Evolutionary conservation across 2,329 filamentous ascomycete species (phyloP), one percentile per base, ranked within the genome.

Genomic region (Neonectria hederae): DNA sequence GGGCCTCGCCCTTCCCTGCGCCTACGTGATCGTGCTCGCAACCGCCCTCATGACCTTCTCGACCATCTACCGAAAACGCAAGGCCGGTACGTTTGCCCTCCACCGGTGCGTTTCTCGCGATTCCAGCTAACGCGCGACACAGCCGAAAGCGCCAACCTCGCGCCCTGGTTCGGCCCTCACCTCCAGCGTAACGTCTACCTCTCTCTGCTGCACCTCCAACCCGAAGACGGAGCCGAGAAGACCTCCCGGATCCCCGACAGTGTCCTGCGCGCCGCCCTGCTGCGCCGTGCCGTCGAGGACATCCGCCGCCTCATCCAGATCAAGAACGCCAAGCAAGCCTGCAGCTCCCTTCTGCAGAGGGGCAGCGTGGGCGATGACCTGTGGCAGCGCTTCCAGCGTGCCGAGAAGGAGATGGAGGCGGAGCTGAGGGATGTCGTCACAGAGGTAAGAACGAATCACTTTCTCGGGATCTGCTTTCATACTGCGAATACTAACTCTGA

Each of bases 371-470:
- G 96, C 14, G 96, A 99, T 77, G 96, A 99, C 79, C 81, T 99
- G 71, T 97, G 94, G 92, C 93, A 97, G 83, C 87, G 95, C 42
- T 97, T 98, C 79, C 81, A 90, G 80, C 87, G 93, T 54, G 96
- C 95, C 0, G 96, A 99, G 86, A 94, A 97, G 83, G 96, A 99
- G 81, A 97, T 98, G 84, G 94, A 99, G 82, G 93, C 94, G 71
- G 96, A 99, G 81, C 85, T 99, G 66, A 89, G 93, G 73, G 96
- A 99, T 80, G 95, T 98, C 24, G 94, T 98, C 35, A 88, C 90
- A 73, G 95, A 98, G 89, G 94, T 97, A 79, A 66, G 85, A 64
- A 22, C 17, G 21, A 14, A 22, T 17, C 11, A 14, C 52, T 14
- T 13, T 28, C 28, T 4, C 21, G 5, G 14, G 14, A 38, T 35